These are phyloP conservation scores for Fusarium papillatum DNA, from an alignment of 2,329 filamentous ascomycete species.

Conservation along the genomic window DNA sequence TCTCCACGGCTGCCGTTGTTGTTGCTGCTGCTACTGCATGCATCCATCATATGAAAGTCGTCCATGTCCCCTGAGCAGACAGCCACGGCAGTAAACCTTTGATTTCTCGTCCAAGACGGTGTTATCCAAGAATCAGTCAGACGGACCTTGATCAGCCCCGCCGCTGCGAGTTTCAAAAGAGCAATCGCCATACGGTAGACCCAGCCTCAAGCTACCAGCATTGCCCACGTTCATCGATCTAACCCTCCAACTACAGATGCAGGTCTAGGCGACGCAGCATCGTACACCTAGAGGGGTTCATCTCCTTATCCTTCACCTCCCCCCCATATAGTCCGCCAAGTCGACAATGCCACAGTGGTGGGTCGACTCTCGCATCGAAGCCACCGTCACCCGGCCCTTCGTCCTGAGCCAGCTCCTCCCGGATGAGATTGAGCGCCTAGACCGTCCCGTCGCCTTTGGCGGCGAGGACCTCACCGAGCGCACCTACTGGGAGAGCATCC, in stretches of 20 bases:
- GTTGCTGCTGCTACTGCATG: neutral
- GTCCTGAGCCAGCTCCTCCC: constrained; percentile 74
- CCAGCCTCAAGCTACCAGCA: constrained; percentile 12
- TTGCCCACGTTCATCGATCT: constrained; percentile 13
- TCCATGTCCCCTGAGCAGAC: constrained; percentile 34
- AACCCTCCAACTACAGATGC: constrained; percentile 33
- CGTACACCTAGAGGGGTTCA: constrained; percentile 27
- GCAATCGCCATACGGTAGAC: constrained; percentile 16
- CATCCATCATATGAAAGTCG: constrained; percentile 41
- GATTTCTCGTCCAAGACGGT: constrained; percentile 8
- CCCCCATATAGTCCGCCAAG: constrained; percentile 16
- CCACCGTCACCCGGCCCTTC: constrained; percentile 77
- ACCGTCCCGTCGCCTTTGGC: constrained; percentile 75
- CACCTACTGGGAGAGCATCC: constrained; percentile 85
- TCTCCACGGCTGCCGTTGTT: constrained; percentile 13
- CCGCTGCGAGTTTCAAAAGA: constrained; percentile 7
- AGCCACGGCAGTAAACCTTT: constrained; percentile 16
- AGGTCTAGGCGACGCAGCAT: constrained; percentile 24
- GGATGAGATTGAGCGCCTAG: constrained; percentile 73
- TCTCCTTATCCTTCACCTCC: constrained; percentile 20
- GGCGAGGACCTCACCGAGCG: constrained; percentile 75
- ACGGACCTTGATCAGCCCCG: neutral
- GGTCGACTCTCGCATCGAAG: constrained; percentile 78
- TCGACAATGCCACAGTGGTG: constrained; percentile 70
- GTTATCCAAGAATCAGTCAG: neutral